These are phyloP conservation scores for Halteria grandinella DNA, from an alignment of 73 alveolate genomes.

Conservation along the genomic window DNA sequence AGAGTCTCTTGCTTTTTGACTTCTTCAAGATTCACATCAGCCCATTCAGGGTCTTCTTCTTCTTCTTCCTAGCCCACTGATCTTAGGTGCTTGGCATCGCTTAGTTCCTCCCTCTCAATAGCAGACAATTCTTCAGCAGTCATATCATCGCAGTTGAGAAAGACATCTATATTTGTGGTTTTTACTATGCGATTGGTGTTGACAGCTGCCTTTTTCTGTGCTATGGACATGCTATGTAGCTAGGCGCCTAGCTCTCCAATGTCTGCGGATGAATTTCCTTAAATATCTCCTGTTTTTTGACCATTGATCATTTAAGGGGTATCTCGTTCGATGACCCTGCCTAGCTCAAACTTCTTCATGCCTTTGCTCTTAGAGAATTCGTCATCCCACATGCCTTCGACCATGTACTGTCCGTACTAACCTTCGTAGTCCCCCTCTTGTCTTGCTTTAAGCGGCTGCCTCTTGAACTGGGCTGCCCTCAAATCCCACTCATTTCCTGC, in stretches of 20 bases:
- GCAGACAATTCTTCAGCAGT: not conserved
- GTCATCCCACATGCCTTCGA: constrained; percentile 47
- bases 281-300: too few species aligned
- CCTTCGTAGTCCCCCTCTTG: too few species aligned
- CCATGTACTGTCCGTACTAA: too few species aligned
- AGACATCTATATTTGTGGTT: constrained; percentile 17
- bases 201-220: not conserved
- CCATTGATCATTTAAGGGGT: not conserved
- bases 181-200: constrained; percentile 9
- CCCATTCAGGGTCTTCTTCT: constrained; percentile 34
- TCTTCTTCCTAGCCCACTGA: not conserved
- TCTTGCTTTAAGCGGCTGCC: not conserved
- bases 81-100: too few species aligned
- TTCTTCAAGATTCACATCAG: constrained; percentile 35
- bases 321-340: constrained; percentile 43
- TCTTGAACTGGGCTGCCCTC: not conserved
- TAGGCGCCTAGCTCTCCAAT: not conserved
- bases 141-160: constrained; percentile 33
- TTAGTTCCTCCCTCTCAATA: constrained; percentile 23
- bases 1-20: too few species aligned
- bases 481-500: not conserved
- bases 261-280: too few species aligned
- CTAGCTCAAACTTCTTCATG: constrained; percentile 5
- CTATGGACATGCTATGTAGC: not conserved
- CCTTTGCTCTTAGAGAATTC: constrained; percentile 20